phyloP scores from a whole-genome alignment of 495 filamentous ascomycete genomes.

The Penicillium steckii region DNA sequence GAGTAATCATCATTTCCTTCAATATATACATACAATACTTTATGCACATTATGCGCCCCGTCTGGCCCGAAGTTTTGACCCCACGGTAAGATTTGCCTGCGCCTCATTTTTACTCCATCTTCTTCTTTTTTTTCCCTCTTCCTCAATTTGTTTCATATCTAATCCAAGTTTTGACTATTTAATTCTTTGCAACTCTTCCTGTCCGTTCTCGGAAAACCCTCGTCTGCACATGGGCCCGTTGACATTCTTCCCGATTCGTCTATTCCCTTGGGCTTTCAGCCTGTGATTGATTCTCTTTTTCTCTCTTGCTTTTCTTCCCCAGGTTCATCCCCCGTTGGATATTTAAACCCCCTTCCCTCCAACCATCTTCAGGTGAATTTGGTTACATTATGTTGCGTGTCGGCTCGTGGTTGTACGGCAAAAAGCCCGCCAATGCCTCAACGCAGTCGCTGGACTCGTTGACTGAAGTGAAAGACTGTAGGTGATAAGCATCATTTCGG shows the following conservation, averaged over 20 bases:
- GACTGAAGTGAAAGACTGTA: slow-evolving; percentile 60
- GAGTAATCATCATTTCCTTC: too few relatives aligned
- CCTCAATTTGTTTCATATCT: neutral
- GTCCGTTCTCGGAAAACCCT: slow-evolving; percentile 25
- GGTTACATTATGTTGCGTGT: slow-evolving; percentile 40
- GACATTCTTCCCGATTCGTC: slow-evolving; percentile 34
- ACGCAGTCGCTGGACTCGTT: slow-evolving; percentile 58
- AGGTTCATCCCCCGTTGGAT: too few relatives aligned
- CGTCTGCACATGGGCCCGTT: slow-evolving; percentile 26
- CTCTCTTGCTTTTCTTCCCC: neutral
- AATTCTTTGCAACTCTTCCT: too few relatives aligned
- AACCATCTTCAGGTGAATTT: too few relatives aligned
- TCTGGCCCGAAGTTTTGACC: slow-evolving; percentile 1
- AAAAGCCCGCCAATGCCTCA: slow-evolving; percentile 48
- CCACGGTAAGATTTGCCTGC: neutral
- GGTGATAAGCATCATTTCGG: slow-evolving; percentile 15
- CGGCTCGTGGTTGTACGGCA: slow-evolving; percentile 57
- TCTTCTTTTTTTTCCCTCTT: slow-evolving; percentile 3
- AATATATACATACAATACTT: too few relatives aligned
- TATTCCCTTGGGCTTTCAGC: slow-evolving; percentile 9
- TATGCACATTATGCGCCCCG: neutral
- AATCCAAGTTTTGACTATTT: too few relatives aligned
- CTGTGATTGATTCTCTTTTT: slow-evolving; percentile 1
- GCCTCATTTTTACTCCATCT: neutral
- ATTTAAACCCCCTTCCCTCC: neutral